phyloP scores from a whole-genome alignment of 2,329 filamentous ascomycete genomes.

The Sporothrix brasiliensis region DNA sequence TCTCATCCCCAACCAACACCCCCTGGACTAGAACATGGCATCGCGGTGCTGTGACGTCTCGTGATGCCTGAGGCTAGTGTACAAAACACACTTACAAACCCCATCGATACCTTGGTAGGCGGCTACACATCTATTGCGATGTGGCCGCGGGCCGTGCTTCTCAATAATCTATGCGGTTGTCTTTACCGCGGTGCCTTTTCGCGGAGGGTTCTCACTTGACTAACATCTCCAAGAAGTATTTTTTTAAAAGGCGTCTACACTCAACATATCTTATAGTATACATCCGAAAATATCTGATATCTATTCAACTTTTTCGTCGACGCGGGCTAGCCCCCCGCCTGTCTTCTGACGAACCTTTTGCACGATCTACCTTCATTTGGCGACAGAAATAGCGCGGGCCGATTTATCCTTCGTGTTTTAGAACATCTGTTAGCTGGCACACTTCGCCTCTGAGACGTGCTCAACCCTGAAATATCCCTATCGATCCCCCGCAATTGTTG shows the following conservation, averaged over 20 bases:
- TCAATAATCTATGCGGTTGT: background rate
- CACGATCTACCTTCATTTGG: background rate
- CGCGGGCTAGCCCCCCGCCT: background rate
- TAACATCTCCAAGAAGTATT: background rate
- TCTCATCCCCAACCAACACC: background rate
- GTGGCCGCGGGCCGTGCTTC: background rate
- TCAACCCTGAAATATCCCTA: background rate
- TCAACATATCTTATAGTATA: background rate
- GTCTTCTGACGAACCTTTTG: background rate
- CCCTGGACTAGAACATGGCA: background rate
- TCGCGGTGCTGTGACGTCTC: background rate
- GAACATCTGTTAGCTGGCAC: background rate
- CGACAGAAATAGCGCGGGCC: background rate
- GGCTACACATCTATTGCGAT: background rate
- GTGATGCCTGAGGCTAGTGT: background rate
- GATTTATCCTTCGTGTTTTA: background rate
- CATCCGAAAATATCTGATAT: background rate
- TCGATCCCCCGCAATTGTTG: constrained; percentile 32
- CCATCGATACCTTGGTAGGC: background rate
- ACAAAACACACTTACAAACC: background rate
- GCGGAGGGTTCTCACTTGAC: background rate
- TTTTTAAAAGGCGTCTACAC: background rate
- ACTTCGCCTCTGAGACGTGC: background rate
- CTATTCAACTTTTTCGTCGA: background rate
- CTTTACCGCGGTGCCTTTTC: background rate